A percentile compares a stretch with the other conserved stretches of the same genome.
phyloP scores from a whole-genome alignment of 2,329 filamentous ascomycete genomes.

The Claviceps monticola region DNA sequence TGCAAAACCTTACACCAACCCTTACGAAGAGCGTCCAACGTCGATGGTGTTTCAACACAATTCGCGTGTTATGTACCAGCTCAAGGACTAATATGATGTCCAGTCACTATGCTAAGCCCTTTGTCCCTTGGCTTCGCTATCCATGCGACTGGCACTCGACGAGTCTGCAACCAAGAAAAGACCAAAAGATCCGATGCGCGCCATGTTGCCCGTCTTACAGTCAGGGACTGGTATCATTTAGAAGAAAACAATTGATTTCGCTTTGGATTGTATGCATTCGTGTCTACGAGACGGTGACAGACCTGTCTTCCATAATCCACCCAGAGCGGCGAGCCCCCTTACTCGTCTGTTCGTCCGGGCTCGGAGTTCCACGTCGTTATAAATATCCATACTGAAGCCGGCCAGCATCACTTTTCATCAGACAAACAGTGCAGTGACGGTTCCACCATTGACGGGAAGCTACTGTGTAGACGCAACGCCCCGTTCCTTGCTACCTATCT shows the following conservation, averaged over 20 bases:
- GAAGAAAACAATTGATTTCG: background rate
- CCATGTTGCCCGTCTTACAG: too few species aligned
- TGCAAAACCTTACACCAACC: too few species aligned
- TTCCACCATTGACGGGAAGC: background rate
- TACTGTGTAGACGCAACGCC: conserved; percentile 3
- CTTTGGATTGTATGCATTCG: background rate
- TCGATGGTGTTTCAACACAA: too few species aligned
- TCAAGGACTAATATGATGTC: too few species aligned
- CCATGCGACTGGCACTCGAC: too few species aligned
- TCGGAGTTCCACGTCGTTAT: background rate
- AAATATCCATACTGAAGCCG: background rate
- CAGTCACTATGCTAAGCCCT: background rate
- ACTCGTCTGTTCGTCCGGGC: background rate
- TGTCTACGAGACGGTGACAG: background rate
- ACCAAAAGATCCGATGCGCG: background rate
- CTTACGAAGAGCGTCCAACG: too few species aligned
- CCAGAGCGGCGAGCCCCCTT: background rate
- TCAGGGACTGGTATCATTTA: background rate
- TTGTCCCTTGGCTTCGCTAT: background rate
- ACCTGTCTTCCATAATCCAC: background rate
- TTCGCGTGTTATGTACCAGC: too few species aligned
- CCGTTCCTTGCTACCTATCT: background rate
- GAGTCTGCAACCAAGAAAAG: too few species aligned
- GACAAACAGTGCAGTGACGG: background rate
- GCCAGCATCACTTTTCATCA: background rate